These are phyloP conservation scores for Neocucurbitaria cava DNA, from an alignment of 2,329 filamentous ascomycete species.

Conservation along the genomic window DNA sequence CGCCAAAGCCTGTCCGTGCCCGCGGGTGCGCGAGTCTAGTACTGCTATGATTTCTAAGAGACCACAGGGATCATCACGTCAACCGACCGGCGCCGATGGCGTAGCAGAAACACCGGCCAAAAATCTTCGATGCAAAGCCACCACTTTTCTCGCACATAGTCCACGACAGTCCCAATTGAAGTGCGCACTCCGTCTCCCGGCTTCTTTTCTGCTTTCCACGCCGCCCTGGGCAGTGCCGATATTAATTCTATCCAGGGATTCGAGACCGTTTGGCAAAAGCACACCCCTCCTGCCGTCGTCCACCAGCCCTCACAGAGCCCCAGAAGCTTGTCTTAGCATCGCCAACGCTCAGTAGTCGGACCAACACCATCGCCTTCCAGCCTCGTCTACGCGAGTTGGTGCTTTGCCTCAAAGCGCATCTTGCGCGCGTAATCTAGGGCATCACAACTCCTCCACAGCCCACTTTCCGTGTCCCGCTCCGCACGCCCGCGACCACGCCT, in stretches of 20 bases:
- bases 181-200: slow-evolving; percentile 1
- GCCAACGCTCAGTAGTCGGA: slow-evolving; percentile 22
- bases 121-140: slow-evolving; percentile 14
- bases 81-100: slow-evolving; percentile 26
- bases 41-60: slow-evolving; percentile 32
- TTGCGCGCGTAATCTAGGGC: slow-evolving; percentile 3
- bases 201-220: background rate
- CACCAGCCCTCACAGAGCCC: slow-evolving; percentile 20
- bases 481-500: slow-evolving; percentile 18
- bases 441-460: slow-evolving; percentile 13
- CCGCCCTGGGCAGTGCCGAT: slow-evolving; percentile 10
- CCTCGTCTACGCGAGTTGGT: slow-evolving; percentile 16
- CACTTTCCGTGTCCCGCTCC: slow-evolving; percentile 20
- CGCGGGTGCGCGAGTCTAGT: slow-evolving; percentile 24
- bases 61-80: slow-evolving; percentile 11
- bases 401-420: slow-evolving; percentile 16
- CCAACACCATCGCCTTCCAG: slow-evolving; percentile 22
- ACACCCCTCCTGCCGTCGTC: slow-evolving; percentile 22
- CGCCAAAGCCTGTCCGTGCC: slow-evolving; percentile 1
- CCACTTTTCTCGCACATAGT: slow-evolving; percentile 14
- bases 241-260: slow-evolving; percentile 20
- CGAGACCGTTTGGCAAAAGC: slow-evolving; percentile 18
- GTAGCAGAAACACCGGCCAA: slow-evolving; percentile 18
- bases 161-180: slow-evolving; percentile 9
- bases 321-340: slow-evolving; percentile 32